These are phyloP conservation scores for Botrytis pseudocinerea DNA, from an alignment of 2,329 filamentous ascomycete species.

Conservation along the genomic window DNA sequence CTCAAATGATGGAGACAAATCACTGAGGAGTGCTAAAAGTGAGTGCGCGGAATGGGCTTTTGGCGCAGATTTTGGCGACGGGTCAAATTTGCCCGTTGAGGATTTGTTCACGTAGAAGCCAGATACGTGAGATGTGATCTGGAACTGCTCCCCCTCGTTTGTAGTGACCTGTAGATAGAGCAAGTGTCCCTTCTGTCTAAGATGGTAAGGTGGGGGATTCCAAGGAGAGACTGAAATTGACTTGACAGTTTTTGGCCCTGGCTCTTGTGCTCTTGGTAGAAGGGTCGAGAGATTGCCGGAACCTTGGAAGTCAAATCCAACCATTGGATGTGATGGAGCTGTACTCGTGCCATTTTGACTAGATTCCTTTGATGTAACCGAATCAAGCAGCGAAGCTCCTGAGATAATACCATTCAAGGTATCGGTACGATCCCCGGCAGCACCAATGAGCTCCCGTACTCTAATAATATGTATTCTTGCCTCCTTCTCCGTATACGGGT, in stretches of 20 bases:
- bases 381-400: constrained; percentile 84
- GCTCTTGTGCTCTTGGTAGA: constrained; percentile 64
- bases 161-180: constrained; percentile 88
- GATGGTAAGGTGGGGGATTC: constrained; percentile 93
- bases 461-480: constrained; percentile 91
- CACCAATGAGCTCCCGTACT: constrained; percentile 89
- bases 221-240: constrained; percentile 84
- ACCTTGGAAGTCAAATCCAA: constrained; percentile 75
- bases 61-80: constrained; percentile 73
- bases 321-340: constrained; percentile 55
- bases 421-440: constrained; percentile 85
- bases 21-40: constrained; percentile 73
- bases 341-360: constrained; percentile 43
- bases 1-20: constrained; percentile 81
- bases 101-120: constrained; percentile 98
- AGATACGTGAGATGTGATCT: constrained; percentile 89
- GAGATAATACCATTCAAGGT: constrained; percentile 81
- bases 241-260: constrained; percentile 88
- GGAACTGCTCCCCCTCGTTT: constrained; percentile 90
- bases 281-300: constrained; percentile 68
- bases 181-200: constrained; percentile 88
- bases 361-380: constrained; percentile 50
- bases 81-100: constrained; percentile 93
- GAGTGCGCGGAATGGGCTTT: constrained; percentile 84
- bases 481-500: constrained; percentile 98